Conservation (phyloP, 352 stramenopile species). For the Phytophthora palmivora region DNA sequence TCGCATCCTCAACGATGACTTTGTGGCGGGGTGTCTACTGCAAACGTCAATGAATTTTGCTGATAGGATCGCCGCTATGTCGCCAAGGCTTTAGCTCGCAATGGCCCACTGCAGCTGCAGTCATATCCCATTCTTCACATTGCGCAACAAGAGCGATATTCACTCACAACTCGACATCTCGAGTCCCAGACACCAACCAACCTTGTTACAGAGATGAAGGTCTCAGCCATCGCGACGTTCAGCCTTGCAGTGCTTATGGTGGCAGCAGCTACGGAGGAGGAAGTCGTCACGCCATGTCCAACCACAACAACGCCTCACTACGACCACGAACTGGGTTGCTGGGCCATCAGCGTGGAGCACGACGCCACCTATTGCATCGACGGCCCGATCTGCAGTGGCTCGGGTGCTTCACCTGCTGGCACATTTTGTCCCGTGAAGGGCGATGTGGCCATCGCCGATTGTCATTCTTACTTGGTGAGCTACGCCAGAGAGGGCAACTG, state of each 20-base stretch:
- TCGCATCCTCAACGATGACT: conserved; percentile 12
- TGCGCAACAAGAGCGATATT: conserved; percentile 13
- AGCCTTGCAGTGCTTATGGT: conserved; percentile 14
- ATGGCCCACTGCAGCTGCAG: not conserved
- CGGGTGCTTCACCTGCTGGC: conserved; percentile 29
- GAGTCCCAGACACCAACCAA: conserved; percentile 21
- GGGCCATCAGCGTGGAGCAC: conserved; percentile 44
- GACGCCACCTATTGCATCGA: conserved; percentile 57
- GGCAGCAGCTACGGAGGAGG: not conserved
- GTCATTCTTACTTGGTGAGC: conserved; percentile 55
- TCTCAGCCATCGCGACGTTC: conserved; percentile 23
- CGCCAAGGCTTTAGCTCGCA: not conserved
- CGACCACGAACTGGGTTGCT: conserved; percentile 38
- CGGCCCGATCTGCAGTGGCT: conserved; percentile 47
- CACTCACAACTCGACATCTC: conserved; percentile 28
- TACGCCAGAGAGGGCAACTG: conserved; percentile 52
- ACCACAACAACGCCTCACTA: conserved; percentile 26
- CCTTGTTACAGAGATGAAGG: conserved; percentile 27
- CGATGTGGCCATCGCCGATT: conserved; percentile 54
- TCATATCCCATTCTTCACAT: conserved; percentile 20
- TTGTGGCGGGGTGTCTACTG: conserved; percentile 10
- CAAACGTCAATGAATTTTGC: conserved; percentile 8
- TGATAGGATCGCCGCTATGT: not conserved
- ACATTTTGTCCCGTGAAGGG: conserved; percentile 46
- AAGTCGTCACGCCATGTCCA: conserved; percentile 10